phyloP scores from a whole-genome alignment of 768 basidiomycete genomes.

The Tulasnella sp. region DNA sequence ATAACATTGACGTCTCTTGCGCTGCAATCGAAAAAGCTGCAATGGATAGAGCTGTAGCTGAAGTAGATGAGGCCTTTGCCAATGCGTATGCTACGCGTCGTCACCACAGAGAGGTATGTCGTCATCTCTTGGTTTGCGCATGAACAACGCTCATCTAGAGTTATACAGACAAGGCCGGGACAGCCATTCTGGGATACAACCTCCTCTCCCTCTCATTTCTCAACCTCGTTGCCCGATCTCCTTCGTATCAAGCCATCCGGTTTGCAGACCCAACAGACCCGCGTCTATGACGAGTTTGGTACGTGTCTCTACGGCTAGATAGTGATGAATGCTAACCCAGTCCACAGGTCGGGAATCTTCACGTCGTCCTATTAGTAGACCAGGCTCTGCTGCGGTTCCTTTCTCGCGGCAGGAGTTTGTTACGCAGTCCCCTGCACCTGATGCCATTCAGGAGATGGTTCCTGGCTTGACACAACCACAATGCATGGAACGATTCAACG shows the following conservation, averaged over 20 bases:
- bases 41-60: constrained; percentile 86
- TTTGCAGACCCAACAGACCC: constrained; percentile 64
- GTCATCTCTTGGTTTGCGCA: neutral
- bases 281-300: constrained; percentile 96
- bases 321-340: constrained; percentile 18
- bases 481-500: constrained; percentile 78
- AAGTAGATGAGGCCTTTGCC: constrained; percentile 83
- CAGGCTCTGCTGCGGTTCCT: constrained; percentile 51
- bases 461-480: constrained; percentile 57
- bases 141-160: too few relatives aligned
- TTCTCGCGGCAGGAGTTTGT: constrained; percentile 29
- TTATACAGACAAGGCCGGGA: constrained; percentile 41
- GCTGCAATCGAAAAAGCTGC: constrained; percentile 92
- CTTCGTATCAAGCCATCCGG: constrained; percentile 75
- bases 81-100: constrained; percentile 70
- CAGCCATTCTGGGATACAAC: constrained; percentile 85
- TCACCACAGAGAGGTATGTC: constrained; percentile 68
- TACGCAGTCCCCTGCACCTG: constrained; percentile 49
- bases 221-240: constrained; percentile 68
- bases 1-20: constrained; percentile 90
- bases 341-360: constrained; percentile 41
- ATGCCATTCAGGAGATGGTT: constrained; percentile 21
- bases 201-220: constrained; percentile 56
- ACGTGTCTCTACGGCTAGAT: constrained; percentile 3
- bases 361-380: constrained; percentile 47